phyloP scores from a whole-genome alignment of 768 basidiomycete genomes.

The Pulveroboletus sp. region DNA sequence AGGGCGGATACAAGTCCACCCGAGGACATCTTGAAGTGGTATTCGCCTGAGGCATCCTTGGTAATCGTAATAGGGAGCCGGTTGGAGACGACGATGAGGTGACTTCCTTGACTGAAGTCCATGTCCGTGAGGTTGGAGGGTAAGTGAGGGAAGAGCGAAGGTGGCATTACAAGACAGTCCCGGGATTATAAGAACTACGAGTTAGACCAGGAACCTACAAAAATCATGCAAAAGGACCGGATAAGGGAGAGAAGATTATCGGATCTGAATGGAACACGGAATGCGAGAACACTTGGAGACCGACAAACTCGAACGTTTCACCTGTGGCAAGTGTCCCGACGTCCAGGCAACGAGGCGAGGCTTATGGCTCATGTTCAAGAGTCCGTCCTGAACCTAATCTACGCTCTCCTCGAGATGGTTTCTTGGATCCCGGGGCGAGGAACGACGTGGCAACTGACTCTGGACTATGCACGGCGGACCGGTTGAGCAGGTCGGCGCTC shows the following conservation, averaged over 20 bases:
- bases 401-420: not conserved
- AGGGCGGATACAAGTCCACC: constrained; percentile 97
- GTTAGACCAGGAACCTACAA: constrained; percentile 9
- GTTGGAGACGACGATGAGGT: constrained; percentile 94
- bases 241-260: constrained; percentile 34
- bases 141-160: constrained; percentile 23
- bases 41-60: constrained; percentile 88
- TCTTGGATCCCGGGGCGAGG: too few relatives aligned
- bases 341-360: not conserved
- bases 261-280: constrained; percentile 20
- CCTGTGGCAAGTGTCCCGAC: not conserved
- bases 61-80: constrained; percentile 93
- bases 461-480: not conserved
- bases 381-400: too few relatives aligned
- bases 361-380: too few relatives aligned
- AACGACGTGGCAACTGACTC: not conserved
- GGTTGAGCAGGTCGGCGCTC: not conserved
- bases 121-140: constrained; percentile 34
- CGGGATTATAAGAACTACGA: constrained; percentile 27
- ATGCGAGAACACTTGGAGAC: not conserved
- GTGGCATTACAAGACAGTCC: constrained; percentile 15
- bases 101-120: constrained; percentile 46
- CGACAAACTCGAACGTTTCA: not conserved
- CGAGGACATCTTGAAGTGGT: constrained; percentile 99
- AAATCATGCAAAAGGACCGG: constrained; percentile 23